Base-by-base conservation (phyloP, 2,329 filamentous ascomycete genomes). In the Sporothrix schenckii region DNA sequence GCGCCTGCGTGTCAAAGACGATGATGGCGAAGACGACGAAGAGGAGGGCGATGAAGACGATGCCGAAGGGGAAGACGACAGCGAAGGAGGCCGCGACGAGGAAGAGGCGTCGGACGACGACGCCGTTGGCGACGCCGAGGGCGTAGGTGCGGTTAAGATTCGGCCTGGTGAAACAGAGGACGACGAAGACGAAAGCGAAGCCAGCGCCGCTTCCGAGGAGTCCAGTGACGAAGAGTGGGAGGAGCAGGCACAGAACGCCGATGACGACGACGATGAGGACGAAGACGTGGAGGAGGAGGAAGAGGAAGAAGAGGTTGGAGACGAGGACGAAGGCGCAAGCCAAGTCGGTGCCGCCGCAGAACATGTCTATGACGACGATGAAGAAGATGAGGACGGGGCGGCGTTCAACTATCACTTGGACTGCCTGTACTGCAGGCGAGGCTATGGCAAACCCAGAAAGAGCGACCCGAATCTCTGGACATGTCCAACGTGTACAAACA, bases 341-440 rank as follows among this genome's bases (percentile, higher is more conserved):
- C 89, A 91, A 79, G 91, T 95, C 86, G 97, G 94, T 81, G 94
- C 93, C 71, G 89, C 91, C 77, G 87, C 91, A 78, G 87, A 88
- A 78, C 87, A 87, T 71, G 87, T 87, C 73, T 81, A 92, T 76
- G 82, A 82, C 75, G 81, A 85, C 73, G 86, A 88, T 72, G 86
- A 89, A 14, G 63, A 50, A 10, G 61, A 65, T 21, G 61, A 49
- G 11, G 60, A 50, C 11, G 58, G 58, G 27, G 14, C 41, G 41
- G 14, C 11, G 49, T 11, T 11, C 39, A 27, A 19, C 11, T 47
- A 63, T 44, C 56, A 60, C 34, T 14, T 27, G 41, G 21, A 50
- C 5, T 50, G 54, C 27, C 11, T 39, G 5, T 61, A 56, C 41
- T 41, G 30, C 30, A 50, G 27, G 14, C 41, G 30, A 24, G 21